A percentile compares a stretch with the other conserved stretches of the same genome.
Conservation (phyloP, 1,139 yeast species). For the Kodamaea fungicola region DNA sequence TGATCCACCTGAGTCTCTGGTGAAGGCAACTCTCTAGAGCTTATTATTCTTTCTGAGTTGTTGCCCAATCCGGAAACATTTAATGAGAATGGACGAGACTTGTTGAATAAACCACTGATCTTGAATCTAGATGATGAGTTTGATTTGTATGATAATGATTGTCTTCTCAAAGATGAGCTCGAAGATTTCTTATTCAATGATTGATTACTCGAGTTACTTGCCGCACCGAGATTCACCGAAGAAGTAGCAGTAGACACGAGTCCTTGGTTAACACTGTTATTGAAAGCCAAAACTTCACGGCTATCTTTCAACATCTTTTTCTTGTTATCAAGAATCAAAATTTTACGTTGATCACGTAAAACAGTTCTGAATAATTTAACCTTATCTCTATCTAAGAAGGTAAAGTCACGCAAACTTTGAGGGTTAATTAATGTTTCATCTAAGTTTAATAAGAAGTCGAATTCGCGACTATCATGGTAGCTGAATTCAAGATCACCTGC, state of each 20-base stretch:
- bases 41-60: conserved; percentile 48
- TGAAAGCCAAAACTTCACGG: conserved; percentile 8
- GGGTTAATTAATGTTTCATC: conserved; percentile 34
- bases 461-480: conserved; percentile 40
- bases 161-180: conserved; percentile 33
- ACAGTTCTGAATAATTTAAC: conserved; percentile 29
- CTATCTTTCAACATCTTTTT: conserved; percentile 27
- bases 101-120: conserved; percentile 41
- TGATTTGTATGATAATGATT: conserved; percentile 41
- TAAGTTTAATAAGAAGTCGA: conserved; percentile 42
- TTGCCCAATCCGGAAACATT: conserved; percentile 21
- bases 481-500: conserved; percentile 19
- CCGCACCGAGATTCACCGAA: conserved; percentile 1
- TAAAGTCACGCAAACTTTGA: conserved; percentile 26
- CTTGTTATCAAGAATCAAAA: conserved; percentile 32
- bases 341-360: conserved; percentile 33
- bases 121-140: conserved; percentile 37
- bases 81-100: conserved; percentile 35
- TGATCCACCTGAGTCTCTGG: conserved; percentile 38
- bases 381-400: conserved; percentile 26
- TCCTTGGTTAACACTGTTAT: not conserved
- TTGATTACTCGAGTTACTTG: conserved; percentile 2
- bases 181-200: conserved; percentile 31
- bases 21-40: conserved; percentile 59
- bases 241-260: conserved; percentile 1